Evolutionary conservation across 2,329 filamentous ascomycete species (phyloP), one percentile per base, ranked within the genome.

Genomic region (Fonsecaea multimorphosa): DNA sequence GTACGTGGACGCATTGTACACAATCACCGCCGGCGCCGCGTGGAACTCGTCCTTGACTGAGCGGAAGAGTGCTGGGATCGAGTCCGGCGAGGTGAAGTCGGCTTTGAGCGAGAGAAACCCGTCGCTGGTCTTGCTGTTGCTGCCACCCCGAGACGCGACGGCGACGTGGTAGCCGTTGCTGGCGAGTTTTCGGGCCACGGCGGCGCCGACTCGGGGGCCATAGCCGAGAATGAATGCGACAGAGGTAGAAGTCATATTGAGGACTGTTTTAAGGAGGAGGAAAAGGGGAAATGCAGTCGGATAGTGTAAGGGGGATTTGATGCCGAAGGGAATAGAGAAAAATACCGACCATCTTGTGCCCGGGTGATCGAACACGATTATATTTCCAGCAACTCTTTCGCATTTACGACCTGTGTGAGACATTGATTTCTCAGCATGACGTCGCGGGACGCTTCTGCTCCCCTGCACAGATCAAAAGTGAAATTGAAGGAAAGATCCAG

Each of bases 41-140:
- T 56, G 51, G 16, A 79, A 70, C 24, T 66, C 61, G 54, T 66
- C 57, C 51, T 76, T 78, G 3, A 82, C 78, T 64, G 77, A 74
- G 0, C 70, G 61, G 68, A 84, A 84, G 3, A 76, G 71, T 3
- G 62, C 61, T 3, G 69, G 63, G 1, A 84, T 72, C 24, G 71
- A 71, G 6, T 72, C 63, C 2, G 78, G 70, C 6, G 78, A 66
- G 2, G 72, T 61, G 22, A 81, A 73, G 66, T 81, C 79, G 44
- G 66, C 71, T 24, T 66, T 62, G 53, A 80, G 73, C 53, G 75
- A 70, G 24, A 79, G 57, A 19, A 31, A 53, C 5, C 44, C 38
- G 24, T 69, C 61, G 19, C 7, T 51, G 5, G 36, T 56, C 3
- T 22, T 40, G 32, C 59, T 24, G 34, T 58, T 49, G 12, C 38